phyloP scores from a whole-genome alignment of 768 basidiomycete genomes.

The Psilocybe sp. region DNA sequence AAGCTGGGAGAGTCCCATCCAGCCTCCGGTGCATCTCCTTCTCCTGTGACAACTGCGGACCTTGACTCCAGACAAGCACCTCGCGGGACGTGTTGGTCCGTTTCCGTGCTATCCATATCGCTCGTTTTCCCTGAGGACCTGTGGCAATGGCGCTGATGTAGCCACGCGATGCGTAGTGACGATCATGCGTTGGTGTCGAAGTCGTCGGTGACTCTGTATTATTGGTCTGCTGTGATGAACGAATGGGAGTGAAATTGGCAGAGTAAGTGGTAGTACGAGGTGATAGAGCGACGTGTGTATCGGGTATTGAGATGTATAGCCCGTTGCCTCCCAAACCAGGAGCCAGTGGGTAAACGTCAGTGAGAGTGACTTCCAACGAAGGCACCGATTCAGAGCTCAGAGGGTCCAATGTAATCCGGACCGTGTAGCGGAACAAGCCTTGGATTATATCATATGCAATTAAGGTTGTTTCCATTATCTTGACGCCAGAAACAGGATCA shows the following conservation, averaged over 20 bases:
- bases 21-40: background rate
- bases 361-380: constrained; percentile 33
- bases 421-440: constrained; percentile 49
- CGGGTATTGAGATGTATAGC: constrained; percentile 7
- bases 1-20: constrained; percentile 1
- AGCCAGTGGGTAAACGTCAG: constrained; percentile 43
- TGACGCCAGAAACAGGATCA: constrained; percentile 1
- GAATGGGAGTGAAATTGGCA: constrained; percentile 9
- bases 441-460: constrained; percentile 43
- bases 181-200: background rate
- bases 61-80: constrained; percentile 39
- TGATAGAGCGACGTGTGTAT: background rate
- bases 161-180: constrained; percentile 28
- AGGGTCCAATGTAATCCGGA: constrained; percentile 17
- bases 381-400: constrained; percentile 10
- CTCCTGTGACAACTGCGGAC: constrained; percentile 3
- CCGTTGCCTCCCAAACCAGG: constrained; percentile 13
- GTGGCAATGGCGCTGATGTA: constrained; percentile 49
- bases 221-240: constrained; percentile 13
- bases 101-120: constrained; percentile 54
- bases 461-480: constrained; percentile 29
- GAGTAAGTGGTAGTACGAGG: constrained; percentile 3
- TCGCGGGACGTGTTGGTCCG: constrained; percentile 38
- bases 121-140: constrained; percentile 47
- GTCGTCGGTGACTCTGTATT: background rate